phyloP scores from a whole-genome alignment of 345 rosid genomes.

The Acer yangbiense region DNA sequence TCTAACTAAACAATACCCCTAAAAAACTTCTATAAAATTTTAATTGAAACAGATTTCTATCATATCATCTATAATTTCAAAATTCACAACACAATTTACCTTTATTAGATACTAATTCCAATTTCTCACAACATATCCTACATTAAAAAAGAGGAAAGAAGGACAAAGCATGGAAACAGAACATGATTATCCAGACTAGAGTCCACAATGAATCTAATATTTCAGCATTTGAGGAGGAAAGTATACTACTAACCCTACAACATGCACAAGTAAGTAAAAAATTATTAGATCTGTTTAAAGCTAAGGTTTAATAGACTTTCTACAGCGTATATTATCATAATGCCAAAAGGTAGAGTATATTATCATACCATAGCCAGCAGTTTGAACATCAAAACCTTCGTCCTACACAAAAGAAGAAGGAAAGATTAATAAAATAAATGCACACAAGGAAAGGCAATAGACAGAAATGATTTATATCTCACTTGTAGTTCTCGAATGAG shows the following conservation, averaged over 20 bases:
- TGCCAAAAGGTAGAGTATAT: neutral
- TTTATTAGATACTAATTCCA: neutral
- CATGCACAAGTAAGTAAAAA: neutral
- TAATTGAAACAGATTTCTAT: neutral
- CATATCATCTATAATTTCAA: neutral
- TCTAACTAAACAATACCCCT: neutral
- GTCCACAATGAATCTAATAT: neutral
- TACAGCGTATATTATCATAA: neutral
- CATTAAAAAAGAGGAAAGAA: neutral
- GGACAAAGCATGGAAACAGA: neutral
- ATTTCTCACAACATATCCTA: neutral
- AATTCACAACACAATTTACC: neutral
- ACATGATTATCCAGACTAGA: neutral
- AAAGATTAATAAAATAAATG: slow-evolving; percentile 5
- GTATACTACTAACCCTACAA: neutral
- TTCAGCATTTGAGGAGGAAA: neutral
- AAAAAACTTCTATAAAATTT: neutral
- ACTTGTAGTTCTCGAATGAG: slow-evolving; percentile 88
- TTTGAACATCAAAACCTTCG: slow-evolving; percentile 97
- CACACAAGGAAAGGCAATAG: neutral
- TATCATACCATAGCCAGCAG: slow-evolving; percentile 79
- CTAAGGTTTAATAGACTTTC: neutral
- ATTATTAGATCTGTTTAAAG: neutral
- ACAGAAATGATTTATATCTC: slow-evolving; percentile 23
- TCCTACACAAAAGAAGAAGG: slow-evolving; percentile 50